Percentiles rank a stretch among this genome's conserved stretches.
Conservation (phyloP, 345 rosid species). For the Punica granatum region DNA sequence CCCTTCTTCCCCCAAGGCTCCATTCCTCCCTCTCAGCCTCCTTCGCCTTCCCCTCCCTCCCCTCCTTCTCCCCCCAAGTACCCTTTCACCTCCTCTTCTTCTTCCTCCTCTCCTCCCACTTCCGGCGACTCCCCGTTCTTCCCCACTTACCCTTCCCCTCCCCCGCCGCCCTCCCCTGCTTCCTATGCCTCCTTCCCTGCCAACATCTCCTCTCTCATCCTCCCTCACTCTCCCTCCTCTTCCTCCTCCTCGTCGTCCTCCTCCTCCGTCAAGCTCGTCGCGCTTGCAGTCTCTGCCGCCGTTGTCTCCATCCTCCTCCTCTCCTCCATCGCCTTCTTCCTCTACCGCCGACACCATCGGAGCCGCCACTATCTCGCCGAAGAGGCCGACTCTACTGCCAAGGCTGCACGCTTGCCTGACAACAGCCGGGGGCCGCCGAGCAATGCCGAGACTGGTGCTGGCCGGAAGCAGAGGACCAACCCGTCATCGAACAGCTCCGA, state of each 20-base stretch:
- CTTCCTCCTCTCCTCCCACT: conserved; percentile 56
- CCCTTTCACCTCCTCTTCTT: conserved; percentile 43
- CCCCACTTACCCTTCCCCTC: conserved; percentile 61
- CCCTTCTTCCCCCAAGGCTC: conserved; percentile 51
- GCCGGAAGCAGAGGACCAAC: conserved; percentile 30
- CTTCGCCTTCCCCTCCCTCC: conserved; percentile 30
- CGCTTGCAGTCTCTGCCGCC: conserved; percentile 42
- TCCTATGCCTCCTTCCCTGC: conserved; percentile 83
- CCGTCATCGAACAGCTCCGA: conserved; percentile 54
- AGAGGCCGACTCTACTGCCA: conserved; percentile 45
- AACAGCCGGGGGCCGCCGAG: conserved; percentile 13
- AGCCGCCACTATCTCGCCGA: conserved; percentile 18
- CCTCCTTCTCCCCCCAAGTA: conserved; percentile 30
- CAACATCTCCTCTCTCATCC: conserved; percentile 76
- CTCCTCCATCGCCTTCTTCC: conserved; percentile 34
- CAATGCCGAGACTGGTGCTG: conserved; percentile 10
- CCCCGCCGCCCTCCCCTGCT: conserved; percentile 63
- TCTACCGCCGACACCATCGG: conserved; percentile 46
- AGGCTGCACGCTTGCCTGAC: conserved; percentile 24
- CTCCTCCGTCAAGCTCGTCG: conserved; percentile 64
- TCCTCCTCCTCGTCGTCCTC: conserved; percentile 65
- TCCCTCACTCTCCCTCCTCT: conserved; percentile 57
- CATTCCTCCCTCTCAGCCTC: conserved; percentile 26
- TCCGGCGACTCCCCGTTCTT: conserved; percentile 60
- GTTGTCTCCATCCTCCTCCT: conserved; percentile 38